Base-by-base conservation (phyloP, 2,329 filamentous ascomycete genomes). In the Laburnicola sp. region DNA sequence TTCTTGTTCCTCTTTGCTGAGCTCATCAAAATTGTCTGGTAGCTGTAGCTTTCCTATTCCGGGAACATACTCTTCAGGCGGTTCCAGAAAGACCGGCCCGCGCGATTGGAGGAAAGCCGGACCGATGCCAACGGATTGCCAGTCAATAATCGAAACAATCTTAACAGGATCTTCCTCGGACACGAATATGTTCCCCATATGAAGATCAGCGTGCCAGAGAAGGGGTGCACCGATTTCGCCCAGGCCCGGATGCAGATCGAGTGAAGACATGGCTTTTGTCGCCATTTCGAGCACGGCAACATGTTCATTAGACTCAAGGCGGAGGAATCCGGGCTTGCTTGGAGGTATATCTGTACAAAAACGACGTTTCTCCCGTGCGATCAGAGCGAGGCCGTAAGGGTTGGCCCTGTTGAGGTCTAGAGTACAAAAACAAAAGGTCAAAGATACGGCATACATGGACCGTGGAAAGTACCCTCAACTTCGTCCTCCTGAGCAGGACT, bases 121-220 rank as follows among this genome's bases (percentile, higher is more conserved):
- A 7, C 62, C 56, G 5, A 73, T 49, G 6, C 56, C 58, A 36
- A 59, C 55, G 2, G 57, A 63, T 38, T 66, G 63, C 60, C 57
- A 64, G 32, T 66, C 62, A 26, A 64, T 63, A 26, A 66, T n/a
- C 1, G 62, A 63, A 16, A 36, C n/a, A 6, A 62, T 61, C 11
- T 61, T 45, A 6, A 58, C 56, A 38, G 44, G 44, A 0, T 67
- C 51, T 10, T 62, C 45, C 3, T 57, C 37, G 7, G 57, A 50
- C 22, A 68, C 61, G 37, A 62, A 73, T 10, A 74, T 71, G 41
- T 74, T 73, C 25, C 68, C 64, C 63, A 71, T 76, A 53, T 68
- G 59, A 26, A 79, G 63, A 2, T 74, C 73, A 3, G 75, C 75
- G 32, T 58, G 57, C 48, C 59, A 59, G 22, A 78, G 61, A 3